These are phyloP conservation scores for Mallotus repandus DNA, from an alignment of 441 rosid genomes.

Conservation along the genomic window DNA sequence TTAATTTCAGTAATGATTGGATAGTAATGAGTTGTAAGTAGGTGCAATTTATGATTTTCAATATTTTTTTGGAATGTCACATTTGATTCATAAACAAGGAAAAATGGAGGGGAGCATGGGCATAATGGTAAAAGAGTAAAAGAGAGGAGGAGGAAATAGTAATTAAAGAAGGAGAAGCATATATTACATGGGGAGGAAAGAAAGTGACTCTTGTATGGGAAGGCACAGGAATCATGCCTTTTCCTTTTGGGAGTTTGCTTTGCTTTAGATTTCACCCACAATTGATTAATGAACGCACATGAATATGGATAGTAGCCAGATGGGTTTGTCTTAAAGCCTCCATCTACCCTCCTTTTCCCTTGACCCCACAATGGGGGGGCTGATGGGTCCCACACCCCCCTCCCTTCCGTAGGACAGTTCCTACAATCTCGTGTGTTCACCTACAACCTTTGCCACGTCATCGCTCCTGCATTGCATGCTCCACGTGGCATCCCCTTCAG, in stretches of 20 bases:
- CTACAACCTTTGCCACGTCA: conserved; percentile 22
- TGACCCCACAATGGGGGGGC: conserved; percentile 10
- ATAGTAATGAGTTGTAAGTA: background rate
- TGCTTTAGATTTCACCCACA: conserved; percentile 38
- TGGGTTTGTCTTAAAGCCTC: conserved; percentile 42
- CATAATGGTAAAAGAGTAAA: conserved; percentile 2
- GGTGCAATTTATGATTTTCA: too few species aligned
- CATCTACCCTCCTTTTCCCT: conserved; percentile 13
- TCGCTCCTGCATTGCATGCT: background rate
- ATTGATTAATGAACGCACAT: conserved; percentile 54
- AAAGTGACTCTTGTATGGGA: conserved; percentile 36
- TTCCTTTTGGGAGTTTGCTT: conserved; percentile 30
- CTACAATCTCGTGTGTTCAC: conserved; percentile 16
- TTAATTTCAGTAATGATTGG: background rate
- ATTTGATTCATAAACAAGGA: too few species aligned
- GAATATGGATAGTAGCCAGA: conserved; percentile 43
- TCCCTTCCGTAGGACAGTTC: background rate
- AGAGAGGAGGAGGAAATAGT: conserved; percentile 24
- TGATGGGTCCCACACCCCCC: background rate
- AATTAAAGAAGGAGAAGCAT: conserved; percentile 14
- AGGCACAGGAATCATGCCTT: conserved; percentile 59
- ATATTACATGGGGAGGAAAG: conserved; percentile 8
- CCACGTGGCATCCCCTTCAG: conserved; percentile 29
- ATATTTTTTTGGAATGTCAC: too few species aligned
- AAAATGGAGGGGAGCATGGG: background rate